Evolutionary conservation across 352 stramenopile genomes (phyloP).

Genomic region (Pythium insidiosum): DNA sequence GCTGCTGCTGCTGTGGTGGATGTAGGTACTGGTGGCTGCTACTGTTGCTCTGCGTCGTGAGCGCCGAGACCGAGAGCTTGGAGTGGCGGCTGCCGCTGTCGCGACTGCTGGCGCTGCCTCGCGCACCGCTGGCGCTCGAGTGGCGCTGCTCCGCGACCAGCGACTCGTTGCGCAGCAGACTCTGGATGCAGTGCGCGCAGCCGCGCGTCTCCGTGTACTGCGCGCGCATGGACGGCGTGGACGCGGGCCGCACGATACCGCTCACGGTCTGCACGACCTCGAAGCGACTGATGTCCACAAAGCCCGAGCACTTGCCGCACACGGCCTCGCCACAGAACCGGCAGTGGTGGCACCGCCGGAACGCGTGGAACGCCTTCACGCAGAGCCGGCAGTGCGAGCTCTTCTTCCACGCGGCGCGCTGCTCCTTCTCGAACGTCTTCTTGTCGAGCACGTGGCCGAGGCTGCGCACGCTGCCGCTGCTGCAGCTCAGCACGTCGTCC

Average conservation of each 20-base stretch:
- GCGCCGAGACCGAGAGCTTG: constrained; percentile 1
- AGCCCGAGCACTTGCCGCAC: constrained; percentile 54
- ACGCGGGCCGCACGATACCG: background rate
- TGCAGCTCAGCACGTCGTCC: no score
- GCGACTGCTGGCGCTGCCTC: constrained; percentile 1
- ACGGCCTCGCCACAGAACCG: constrained; percentile 61
- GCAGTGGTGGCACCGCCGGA: constrained; percentile 59
- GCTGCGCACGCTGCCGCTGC: no score
- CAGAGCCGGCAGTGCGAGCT: constrained; percentile 56
- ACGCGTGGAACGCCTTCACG: constrained; percentile 54
- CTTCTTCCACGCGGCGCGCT: constrained; percentile 51
- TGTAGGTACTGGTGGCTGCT: constrained; percentile 1
- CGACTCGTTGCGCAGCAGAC: constrained; percentile 2
- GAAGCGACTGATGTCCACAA: constrained; percentile 30
- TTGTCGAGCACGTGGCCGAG: no score
- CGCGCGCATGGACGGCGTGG: background rate
- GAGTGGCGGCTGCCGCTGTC: background rate
- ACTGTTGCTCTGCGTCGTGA: no score
- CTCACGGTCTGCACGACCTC: constrained; percentile 19
- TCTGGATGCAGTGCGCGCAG: constrained; percentile 12
- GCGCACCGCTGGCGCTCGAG: background rate
- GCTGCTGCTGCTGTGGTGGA: constrained; percentile 1
- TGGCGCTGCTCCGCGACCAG: background rate
- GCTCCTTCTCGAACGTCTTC: no score
- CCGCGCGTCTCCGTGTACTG: constrained; percentile 8